Evolutionary conservation across 352 stramenopile genomes (phyloP).

Genomic region (Achlya hypogyna): DNA sequence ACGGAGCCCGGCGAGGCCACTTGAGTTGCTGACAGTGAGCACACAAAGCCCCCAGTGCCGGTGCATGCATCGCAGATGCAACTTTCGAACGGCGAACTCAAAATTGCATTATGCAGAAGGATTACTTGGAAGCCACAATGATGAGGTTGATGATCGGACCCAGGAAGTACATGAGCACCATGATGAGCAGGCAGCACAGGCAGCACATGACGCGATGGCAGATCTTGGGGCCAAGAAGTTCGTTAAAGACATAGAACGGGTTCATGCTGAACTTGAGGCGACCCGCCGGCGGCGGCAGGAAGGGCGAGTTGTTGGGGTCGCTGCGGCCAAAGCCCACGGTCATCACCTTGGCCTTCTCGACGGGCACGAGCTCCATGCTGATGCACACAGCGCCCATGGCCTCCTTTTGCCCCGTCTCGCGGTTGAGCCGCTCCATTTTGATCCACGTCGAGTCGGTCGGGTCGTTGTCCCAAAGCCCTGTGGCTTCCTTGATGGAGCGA

Average conservation of each 20-base stretch:
- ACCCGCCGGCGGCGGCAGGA: slow-evolving; percentile 82
- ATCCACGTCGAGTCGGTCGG: slow-evolving; percentile 77
- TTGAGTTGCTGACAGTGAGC: too few species aligned
- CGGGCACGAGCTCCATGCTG: slow-evolving; percentile 81
- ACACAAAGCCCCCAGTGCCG: too few species aligned
- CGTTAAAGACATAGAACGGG: slow-evolving; percentile 84
- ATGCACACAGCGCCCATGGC: slow-evolving; percentile 83
- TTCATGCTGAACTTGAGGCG: slow-evolving; percentile 88
- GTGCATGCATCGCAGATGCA: too few species aligned
- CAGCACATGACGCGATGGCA: slow-evolving; percentile 80
- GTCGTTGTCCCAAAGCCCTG: slow-evolving; percentile 76
- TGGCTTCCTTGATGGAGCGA: slow-evolving; percentile 75
- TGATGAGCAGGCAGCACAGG: slow-evolving; percentile 76
- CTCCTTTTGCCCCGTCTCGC: slow-evolving; percentile 70
- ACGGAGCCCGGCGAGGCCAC: too few species aligned
- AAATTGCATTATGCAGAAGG: background rate
- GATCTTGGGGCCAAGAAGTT: slow-evolving; percentile 79
- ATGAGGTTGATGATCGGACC: slow-evolving; percentile 77
- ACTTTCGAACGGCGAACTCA: too few species aligned
- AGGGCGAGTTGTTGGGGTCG: slow-evolving; percentile 89
- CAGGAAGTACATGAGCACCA: slow-evolving; percentile 81
- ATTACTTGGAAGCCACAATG: slow-evolving; percentile 58
- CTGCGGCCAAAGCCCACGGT: slow-evolving; percentile 73
- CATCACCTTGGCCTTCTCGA: slow-evolving; percentile 72
- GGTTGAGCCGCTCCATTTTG: slow-evolving; percentile 70